Evolutionary conservation across 345 rosid genomes (phyloP).

Genomic region (Gossypium turneri): DNA sequence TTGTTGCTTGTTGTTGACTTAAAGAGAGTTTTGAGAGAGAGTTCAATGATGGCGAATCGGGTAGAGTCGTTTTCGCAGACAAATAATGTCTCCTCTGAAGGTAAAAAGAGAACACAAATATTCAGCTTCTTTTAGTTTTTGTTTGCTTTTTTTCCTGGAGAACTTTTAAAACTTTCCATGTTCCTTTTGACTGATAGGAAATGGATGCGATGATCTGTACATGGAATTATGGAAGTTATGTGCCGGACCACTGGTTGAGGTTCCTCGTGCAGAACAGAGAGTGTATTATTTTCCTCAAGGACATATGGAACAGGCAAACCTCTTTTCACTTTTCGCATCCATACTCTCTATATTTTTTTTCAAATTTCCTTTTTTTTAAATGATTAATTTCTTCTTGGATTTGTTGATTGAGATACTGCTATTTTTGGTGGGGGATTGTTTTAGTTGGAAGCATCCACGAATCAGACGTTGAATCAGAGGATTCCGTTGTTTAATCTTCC

Average conservation of each 20-base stretch:
- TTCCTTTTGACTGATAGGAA: conserved; percentile 20
- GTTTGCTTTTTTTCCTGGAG: not conserved
- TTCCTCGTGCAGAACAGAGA: conserved; percentile 52
- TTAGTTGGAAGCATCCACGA: conserved; percentile 83
- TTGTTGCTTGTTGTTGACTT: conserved; percentile 13
- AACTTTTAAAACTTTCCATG: not conserved
- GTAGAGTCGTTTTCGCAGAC: conserved; percentile 41
- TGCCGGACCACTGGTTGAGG: conserved; percentile 80
- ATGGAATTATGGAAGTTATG: conserved; percentile 78
- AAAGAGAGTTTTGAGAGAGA: conserved; percentile 8
- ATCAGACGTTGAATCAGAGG: conserved; percentile 65
- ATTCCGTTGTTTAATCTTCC: conserved; percentile 64
- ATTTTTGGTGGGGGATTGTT: conserved; percentile 29
- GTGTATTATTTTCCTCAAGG: conserved; percentile 94
- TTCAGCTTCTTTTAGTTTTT: conserved; percentile 5
- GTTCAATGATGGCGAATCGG: conserved; percentile 43
- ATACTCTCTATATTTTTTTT: not conserved
- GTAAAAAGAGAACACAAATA: not conserved
- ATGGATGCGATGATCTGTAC: conserved; percentile 47
- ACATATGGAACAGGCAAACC: conserved; percentile 84
- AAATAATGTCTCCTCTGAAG: conserved; percentile 27
- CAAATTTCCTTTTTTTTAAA: conserved; percentile 14
- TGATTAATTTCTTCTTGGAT: not conserved
- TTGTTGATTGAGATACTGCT: conserved; percentile 16
- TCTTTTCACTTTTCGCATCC: not conserved